Conservation (phyloP, 2,329 filamentous ascomycete species). For the Curvularia sp. region DNA sequence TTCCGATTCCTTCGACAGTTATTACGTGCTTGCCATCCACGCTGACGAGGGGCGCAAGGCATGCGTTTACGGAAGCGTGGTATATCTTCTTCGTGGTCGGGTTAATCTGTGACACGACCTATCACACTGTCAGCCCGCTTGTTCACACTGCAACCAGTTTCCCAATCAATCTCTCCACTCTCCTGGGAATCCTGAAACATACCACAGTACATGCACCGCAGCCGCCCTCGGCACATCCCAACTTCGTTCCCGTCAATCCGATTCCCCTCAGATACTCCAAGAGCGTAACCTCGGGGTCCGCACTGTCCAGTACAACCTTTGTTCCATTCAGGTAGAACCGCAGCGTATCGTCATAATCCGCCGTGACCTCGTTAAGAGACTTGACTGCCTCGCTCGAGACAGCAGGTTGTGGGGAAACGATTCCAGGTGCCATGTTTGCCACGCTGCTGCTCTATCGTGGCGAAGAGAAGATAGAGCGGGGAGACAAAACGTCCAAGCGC, state of each 20-base stretch:
- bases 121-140: constrained; percentile 14
- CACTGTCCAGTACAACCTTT: constrained; percentile 80
- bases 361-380: constrained; percentile 69
- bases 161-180: background rate
- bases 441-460: background rate
- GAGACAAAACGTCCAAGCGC: background rate
- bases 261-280: constrained; percentile 93
- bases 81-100: constrained; percentile 92
- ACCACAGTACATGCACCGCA: constrained; percentile 95
- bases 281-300: constrained; percentile 90
- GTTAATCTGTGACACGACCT: constrained; percentile 88
- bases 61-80: constrained; percentile 96
- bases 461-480: background rate
- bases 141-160: background rate
- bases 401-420: constrained; percentile 54
- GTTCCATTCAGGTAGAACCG: constrained; percentile 96
- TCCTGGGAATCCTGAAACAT: constrained; percentile 37
- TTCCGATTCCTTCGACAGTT: constrained; percentile 95
- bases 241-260: constrained; percentile 92
- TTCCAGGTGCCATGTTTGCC: constrained; percentile 63
- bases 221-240: constrained; percentile 95
- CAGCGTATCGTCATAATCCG: constrained; percentile 83
- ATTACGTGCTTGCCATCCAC: constrained; percentile 98
- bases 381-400: constrained; percentile 54
- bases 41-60: constrained; percentile 88